These are phyloP conservation scores for Carnegiea gigantea DNA, from an alignment of 179 eudicot genomes.

Conservation along the genomic window DNA sequence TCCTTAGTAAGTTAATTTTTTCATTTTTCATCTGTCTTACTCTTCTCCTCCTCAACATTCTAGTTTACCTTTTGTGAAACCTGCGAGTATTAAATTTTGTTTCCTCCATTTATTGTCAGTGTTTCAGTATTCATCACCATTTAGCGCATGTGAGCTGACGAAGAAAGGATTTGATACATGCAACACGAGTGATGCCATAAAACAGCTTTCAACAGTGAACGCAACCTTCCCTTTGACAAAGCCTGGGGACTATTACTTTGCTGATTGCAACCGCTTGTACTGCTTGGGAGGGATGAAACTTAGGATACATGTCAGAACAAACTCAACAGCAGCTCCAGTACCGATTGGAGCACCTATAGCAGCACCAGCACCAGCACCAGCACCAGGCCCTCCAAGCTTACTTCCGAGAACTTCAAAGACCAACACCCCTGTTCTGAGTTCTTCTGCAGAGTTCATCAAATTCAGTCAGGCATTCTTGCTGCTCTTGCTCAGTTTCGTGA, in stretches of 20 bases:
- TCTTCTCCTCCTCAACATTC: not conserved
- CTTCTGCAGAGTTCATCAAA: constrained; percentile 25
- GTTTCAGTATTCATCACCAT: constrained; percentile 51
- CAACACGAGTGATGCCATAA: constrained; percentile 49
- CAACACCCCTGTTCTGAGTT: constrained; percentile 21
- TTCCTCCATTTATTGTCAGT: constrained; percentile 31
- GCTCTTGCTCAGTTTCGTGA: constrained; percentile 18
- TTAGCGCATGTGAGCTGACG: constrained; percentile 47
- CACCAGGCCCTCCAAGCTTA: constrained; percentile 16
- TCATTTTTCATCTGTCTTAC: not conserved
- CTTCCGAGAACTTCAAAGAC: constrained; percentile 31
- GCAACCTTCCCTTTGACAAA: constrained; percentile 43
- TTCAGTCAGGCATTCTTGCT: constrained; percentile 13
- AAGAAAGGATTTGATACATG: constrained; percentile 43
- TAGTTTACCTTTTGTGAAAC: too few species aligned
- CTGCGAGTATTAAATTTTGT: not conserved
- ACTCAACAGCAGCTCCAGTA: constrained; percentile 23
- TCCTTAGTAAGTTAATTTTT: constrained; percentile 43
- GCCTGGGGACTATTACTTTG: constrained; percentile 61
- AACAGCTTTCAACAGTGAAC: constrained; percentile 51
- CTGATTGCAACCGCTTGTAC: constrained; percentile 51
- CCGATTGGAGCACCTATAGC: constrained; percentile 24
- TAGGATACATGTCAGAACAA: constrained; percentile 37
- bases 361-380: constrained; percentile 26
- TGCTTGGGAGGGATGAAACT: constrained; percentile 79